These are phyloP conservation scores for Scheffersomyces illinoinensis DNA, from an alignment of 1,139 yeast genomes.

Conservation along the genomic window DNA sequence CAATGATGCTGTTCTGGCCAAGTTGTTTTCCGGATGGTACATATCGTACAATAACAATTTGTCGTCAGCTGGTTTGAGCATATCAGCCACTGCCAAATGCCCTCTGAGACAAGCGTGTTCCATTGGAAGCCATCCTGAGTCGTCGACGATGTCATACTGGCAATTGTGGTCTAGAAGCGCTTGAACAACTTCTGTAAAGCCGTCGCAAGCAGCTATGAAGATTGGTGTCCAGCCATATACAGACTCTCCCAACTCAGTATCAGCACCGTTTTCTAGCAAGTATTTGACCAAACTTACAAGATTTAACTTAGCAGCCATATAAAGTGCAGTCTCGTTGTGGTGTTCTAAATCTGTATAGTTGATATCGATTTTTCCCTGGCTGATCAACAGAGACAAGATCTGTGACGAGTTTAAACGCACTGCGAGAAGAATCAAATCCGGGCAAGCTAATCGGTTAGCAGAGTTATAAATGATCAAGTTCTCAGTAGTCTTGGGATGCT, in stretches of 20 bases:
- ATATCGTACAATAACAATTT: slow-evolving; percentile 39
- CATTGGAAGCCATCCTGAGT: slow-evolving; percentile 95
- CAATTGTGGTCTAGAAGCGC: slow-evolving; percentile 57
- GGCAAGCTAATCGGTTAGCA: slow-evolving; percentile 37
- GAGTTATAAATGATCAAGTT: slow-evolving; percentile 51
- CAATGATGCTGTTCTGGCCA: slow-evolving; percentile 28
- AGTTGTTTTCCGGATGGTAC: slow-evolving; percentile 39
- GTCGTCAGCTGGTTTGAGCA: slow-evolving; percentile 50
- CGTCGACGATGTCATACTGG: slow-evolving; percentile 61
- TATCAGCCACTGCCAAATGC: slow-evolving; percentile 68
- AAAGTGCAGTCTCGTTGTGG: slow-evolving; percentile 77
- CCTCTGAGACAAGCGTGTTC: slow-evolving; percentile 95
- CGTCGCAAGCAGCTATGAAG: slow-evolving; percentile 89
- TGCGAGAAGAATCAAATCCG: slow-evolving; percentile 64
- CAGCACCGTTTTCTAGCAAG: slow-evolving; percentile 60
- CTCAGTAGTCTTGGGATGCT: slow-evolving; percentile 76
- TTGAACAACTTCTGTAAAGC: slow-evolving; percentile 58
- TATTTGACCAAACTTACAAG: slow-evolving; percentile 54
- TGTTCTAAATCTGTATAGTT: slow-evolving; percentile 61
- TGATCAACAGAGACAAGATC: slow-evolving; percentile 56
- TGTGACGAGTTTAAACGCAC: slow-evolving; percentile 65
- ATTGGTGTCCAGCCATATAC: slow-evolving; percentile 96
- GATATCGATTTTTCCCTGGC: slow-evolving; percentile 61
- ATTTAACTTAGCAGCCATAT: slow-evolving; percentile 73
- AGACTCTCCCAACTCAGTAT: slow-evolving; percentile 73